These are phyloP conservation scores for Berberis vulgaris DNA, from an alignment of 164 flowering plant genomes.

Conservation along the genomic window DNA sequence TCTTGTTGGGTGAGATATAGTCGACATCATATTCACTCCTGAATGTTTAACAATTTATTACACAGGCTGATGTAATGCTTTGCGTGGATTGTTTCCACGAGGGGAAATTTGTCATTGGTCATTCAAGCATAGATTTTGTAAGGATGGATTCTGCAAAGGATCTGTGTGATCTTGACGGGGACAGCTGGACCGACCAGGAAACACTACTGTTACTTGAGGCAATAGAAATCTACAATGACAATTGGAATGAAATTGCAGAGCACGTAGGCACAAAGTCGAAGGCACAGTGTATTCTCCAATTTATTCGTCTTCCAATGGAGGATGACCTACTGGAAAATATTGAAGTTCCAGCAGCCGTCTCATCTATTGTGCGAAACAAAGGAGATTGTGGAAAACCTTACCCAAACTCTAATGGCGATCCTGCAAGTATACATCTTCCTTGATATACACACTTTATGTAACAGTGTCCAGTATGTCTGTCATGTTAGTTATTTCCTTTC, in stretches of 20 bases:
- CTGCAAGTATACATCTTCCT: slow-evolving; percentile 27
- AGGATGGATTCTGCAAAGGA: slow-evolving; percentile 57
- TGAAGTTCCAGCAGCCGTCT: slow-evolving; percentile 47
- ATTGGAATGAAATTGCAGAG: slow-evolving; percentile 94
- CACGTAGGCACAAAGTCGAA: slow-evolving; percentile 97
- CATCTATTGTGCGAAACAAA: slow-evolving; percentile 24
- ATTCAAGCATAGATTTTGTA: slow-evolving; percentile 84
- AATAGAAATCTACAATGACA: slow-evolving; percentile 68
- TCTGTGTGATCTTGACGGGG: slow-evolving; percentile 68
- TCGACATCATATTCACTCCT: no score
- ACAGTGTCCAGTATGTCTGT: neutral
- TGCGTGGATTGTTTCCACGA: slow-evolving; percentile 85
- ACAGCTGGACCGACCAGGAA: slow-evolving; percentile 92
- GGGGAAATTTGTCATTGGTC: slow-evolving; percentile 78
- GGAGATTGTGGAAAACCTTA: slow-evolving; percentile 26
- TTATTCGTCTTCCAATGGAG: slow-evolving; percentile 82
- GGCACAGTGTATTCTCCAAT: slow-evolving; percentile 93
- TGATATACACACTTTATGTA: neutral
- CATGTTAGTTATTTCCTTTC: neutral
- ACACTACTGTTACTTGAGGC: slow-evolving; percentile 85
- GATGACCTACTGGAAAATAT: slow-evolving; percentile 64
- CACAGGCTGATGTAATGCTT: slow-evolving; percentile 66
- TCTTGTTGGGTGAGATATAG: no score
- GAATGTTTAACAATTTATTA: slow-evolving; percentile 5
- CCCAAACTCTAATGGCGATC: slow-evolving; percentile 45